These are phyloP conservation scores for Meyerozyma sp. DNA, from an alignment of 1,139 yeast species.

Conservation along the genomic window DNA sequence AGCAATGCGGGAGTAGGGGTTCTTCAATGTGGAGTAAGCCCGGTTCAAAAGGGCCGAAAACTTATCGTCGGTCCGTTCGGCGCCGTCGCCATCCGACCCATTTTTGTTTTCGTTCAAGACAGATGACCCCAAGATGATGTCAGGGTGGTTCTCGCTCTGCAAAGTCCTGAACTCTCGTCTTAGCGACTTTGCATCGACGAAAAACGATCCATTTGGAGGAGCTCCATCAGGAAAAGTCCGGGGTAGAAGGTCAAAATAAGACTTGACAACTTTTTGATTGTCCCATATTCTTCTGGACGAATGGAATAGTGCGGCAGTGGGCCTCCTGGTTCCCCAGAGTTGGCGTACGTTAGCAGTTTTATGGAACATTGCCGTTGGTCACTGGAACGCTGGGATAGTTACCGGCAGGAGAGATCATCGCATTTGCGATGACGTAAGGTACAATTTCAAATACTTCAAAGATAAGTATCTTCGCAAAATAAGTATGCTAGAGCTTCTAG, in stretches of 20 bases:
- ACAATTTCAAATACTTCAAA: no score
- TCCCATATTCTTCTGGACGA: neutral
- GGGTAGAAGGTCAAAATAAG: conserved; percentile 66
- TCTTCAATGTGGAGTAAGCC: conserved; percentile 66
- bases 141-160: conserved; percentile 82
- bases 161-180: conserved; percentile 69
- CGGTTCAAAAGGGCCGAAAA: conserved; percentile 56
- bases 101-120: conserved; percentile 11
- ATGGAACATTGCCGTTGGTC: neutral
- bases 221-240: conserved; percentile 63
- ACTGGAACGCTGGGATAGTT: neutral
- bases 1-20: conserved; percentile 60
- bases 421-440: neutral
- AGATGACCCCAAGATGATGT: conserved; percentile 37
- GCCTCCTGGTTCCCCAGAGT: neutral
- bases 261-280: conserved; percentile 7
- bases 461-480: no score
- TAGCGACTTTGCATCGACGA: conserved; percentile 47
- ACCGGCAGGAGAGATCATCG: neutral
- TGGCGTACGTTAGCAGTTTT: neutral
- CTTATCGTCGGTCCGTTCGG: conserved; percentile 10
- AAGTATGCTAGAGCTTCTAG: neutral
- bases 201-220: conserved; percentile 62
- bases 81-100: conserved; percentile 13
- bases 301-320: neutral